Percentiles rank a stretch among this genome's conserved stretches.
Conservation (phyloP, 495 filamentous ascomycete species). For the Aspergillus steynii region DNA sequence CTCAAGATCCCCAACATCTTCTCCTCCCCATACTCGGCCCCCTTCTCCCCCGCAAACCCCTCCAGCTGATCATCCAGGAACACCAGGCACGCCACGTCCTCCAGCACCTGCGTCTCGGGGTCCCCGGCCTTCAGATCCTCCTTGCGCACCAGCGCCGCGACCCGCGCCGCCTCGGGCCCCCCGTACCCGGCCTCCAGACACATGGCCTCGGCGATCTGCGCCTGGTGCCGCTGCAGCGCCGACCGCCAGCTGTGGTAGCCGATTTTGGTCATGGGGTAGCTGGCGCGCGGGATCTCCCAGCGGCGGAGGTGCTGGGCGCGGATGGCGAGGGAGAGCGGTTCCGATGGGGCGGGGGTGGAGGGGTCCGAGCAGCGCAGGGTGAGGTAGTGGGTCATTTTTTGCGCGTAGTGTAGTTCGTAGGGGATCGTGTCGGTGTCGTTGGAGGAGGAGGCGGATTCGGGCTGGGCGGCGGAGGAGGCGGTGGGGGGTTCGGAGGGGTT, state of each 20-base stretch:
- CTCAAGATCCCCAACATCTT: conserved; percentile 71
- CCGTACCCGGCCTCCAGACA: conserved; percentile 53
- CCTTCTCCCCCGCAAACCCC: conserved; percentile 62
- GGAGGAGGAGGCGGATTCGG: too few relatives aligned
- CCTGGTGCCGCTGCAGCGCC: conserved; percentile 68
- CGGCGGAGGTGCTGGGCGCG: conserved; percentile 80
- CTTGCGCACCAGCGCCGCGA: conserved; percentile 64
- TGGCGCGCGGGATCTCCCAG: conserved; percentile 73
- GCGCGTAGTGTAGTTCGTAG: conserved; percentile 78
- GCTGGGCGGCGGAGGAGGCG: too few relatives aligned
- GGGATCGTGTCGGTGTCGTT: conserved; percentile 37
- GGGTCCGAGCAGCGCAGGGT: conserved; percentile 52
- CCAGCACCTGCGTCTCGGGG: conserved; percentile 67
- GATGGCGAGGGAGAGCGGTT: conserved; percentile 67
- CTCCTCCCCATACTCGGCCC: conserved; percentile 68
- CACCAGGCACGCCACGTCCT: conserved; percentile 84
- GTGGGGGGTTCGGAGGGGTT: conserved; percentile 61
- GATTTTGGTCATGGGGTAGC: conserved; percentile 65
- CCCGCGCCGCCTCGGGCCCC: conserved; percentile 48
- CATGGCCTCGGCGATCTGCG: conserved; percentile 56
- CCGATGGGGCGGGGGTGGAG: conserved; percentile 57
- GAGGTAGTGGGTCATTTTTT: conserved; percentile 74
- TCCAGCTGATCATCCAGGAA: conserved; percentile 86
- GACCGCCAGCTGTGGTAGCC: conserved; percentile 79
- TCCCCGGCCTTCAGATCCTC: conserved; percentile 63